Evolutionary conservation across 108 stramenopile species (phyloP).

Genomic region (Fragilaria radians): DNA sequence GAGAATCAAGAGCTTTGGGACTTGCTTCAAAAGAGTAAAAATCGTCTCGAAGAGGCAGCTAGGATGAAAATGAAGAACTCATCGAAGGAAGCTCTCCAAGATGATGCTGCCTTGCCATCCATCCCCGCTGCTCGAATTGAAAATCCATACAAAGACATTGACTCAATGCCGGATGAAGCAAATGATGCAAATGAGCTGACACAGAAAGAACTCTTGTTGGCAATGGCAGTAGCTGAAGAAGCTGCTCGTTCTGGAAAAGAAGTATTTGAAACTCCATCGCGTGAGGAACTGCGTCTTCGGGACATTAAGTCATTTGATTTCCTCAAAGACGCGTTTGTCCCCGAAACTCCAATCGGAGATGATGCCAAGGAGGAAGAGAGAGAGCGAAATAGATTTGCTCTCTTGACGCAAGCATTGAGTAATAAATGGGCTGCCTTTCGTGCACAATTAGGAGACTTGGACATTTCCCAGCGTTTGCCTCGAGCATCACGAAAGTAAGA

Average conservation of each 20-base stretch:
- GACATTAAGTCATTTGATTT: neutral
- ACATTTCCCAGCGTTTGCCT: neutral
- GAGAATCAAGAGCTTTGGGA: neutral
- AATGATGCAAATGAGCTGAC: neutral
- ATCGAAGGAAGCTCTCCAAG: neutral
- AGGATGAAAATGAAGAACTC: neutral
- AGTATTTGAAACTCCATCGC: neutral
- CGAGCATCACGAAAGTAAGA: too few species aligned
- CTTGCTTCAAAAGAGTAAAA: neutral
- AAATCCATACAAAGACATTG: constrained; percentile 3
- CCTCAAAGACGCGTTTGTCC: neutral
- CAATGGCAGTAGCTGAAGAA: constrained; percentile 7
- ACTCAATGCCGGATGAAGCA: neutral
- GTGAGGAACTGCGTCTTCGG: neutral
- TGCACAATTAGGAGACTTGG: neutral
- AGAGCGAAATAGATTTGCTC: neutral
- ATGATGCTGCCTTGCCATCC: neutral
- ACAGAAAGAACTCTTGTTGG: constrained; percentile 2
- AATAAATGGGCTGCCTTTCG: neutral
- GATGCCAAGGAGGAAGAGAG: constrained; percentile 1
- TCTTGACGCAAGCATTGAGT: neutral
- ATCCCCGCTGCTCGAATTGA: neutral
- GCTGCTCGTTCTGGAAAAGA: constrained; percentile 1
- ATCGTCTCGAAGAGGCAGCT: neutral
- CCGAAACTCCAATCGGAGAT: neutral